Conservation (phyloP, 2,329 filamentous ascomycete species). For the Grosmannia huntii region DNA sequence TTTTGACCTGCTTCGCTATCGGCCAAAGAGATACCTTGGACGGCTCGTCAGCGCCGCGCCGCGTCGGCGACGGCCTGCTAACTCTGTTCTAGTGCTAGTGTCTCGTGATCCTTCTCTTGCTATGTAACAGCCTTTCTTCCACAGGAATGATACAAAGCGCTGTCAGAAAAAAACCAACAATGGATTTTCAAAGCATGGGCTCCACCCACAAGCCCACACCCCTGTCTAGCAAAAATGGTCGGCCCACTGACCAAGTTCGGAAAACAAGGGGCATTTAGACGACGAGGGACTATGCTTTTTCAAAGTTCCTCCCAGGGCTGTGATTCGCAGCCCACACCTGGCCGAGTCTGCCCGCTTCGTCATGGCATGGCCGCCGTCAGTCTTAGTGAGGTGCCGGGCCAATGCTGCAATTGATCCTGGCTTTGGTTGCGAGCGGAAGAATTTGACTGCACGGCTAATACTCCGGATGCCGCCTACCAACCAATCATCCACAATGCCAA, state of each 20-base stretch:
- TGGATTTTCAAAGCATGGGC: no score
- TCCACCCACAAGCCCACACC: background rate
- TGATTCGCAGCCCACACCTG: slow-evolving; percentile 12
- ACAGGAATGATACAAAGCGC: background rate
- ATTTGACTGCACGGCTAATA: no score
- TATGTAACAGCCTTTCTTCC: no score
- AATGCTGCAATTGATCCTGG: no score
- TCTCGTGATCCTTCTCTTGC: background rate
- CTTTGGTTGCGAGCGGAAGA: no score
- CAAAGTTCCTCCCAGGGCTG: slow-evolving; percentile 6
- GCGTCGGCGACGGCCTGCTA: background rate
- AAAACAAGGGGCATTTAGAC: slow-evolving; percentile 5
- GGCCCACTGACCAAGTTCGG: slow-evolving; percentile 10
- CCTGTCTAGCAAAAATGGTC: slow-evolving; percentile 4
- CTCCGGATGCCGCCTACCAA: no score
- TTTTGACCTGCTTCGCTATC: background rate
- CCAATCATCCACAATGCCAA: no score
- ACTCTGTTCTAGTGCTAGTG: background rate
- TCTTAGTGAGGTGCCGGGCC: background rate
- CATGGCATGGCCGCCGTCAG: background rate
- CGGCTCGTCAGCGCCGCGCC: background rate
- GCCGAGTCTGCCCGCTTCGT: slow-evolving; percentile 3
- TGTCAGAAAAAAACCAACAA: background rate
- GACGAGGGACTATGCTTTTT: slow-evolving; percentile 1
- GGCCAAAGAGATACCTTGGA: background rate